Evolutionary conservation across 805 yeast species (phyloP).

Genomic region (Myxozyma lipomycoides): DNA sequence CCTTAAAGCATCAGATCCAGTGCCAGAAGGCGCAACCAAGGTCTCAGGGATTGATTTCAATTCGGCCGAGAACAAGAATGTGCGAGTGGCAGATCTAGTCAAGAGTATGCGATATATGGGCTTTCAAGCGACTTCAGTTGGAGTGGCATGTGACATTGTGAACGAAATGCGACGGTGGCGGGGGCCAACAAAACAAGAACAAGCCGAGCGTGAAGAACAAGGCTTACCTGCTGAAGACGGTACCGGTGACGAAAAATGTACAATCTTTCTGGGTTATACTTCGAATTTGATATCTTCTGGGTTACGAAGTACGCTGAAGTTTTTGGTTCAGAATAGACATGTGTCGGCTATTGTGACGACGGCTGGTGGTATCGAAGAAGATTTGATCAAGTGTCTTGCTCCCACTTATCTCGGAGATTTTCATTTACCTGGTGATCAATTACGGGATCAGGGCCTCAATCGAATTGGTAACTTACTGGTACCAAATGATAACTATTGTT

Average conservation of each 20-base stretch:
- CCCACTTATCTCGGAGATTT: constrained; percentile 96
- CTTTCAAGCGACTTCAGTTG: constrained; percentile 85
- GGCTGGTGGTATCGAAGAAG: constrained; percentile 99
- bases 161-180: constrained; percentile 91
- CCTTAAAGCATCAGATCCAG: constrained; percentile 76
- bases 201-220: constrained; percentile 45
- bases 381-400: constrained; percentile 90
- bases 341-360: constrained; percentile 94
- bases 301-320: constrained; percentile 82
- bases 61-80: constrained; percentile 65
- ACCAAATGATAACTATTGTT: constrained; percentile 96
- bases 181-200: constrained; percentile 48
- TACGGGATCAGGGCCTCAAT: constrained; percentile 94
- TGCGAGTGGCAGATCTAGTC: constrained; percentile 74
- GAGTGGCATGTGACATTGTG: constrained; percentile 87
- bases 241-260: constrained; percentile 56
- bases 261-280: constrained; percentile 93
- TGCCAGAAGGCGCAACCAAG: constrained; percentile 71
- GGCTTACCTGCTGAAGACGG: constrained; percentile 64
- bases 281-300: constrained; percentile 95
- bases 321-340: constrained; percentile 86
- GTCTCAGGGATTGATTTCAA: constrained; percentile 91
- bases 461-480: constrained; percentile 95
- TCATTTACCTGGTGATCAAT: constrained; percentile 67
- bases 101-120: constrained; percentile 92